phyloP scores from a whole-genome alignment of 2,329 filamentous ascomycete genomes.

The Pseudogymnoascus sp. region DNA sequence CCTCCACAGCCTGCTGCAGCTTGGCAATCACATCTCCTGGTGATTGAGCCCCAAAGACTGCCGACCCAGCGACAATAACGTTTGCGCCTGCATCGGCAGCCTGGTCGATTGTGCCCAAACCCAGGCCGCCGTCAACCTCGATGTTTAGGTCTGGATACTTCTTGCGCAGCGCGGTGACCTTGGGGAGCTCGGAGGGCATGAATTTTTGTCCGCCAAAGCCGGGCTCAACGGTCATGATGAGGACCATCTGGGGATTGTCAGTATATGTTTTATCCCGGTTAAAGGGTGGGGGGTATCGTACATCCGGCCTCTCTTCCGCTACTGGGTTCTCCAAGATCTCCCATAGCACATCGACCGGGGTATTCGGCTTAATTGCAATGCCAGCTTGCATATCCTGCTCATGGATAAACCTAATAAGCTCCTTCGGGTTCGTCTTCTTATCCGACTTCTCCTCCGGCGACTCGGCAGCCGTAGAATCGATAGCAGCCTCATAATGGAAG shows the following conservation, averaged over 20 bases:
- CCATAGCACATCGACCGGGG: slow-evolving; percentile 83
- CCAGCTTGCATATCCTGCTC: slow-evolving; percentile 80
- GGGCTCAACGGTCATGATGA: slow-evolving; percentile 96
- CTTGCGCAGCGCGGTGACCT: slow-evolving; percentile 75
- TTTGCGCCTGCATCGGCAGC: slow-evolving; percentile 94
- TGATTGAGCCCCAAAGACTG: slow-evolving; percentile 87
- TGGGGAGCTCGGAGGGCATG: slow-evolving; percentile 92
- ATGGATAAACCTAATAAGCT: slow-evolving; percentile 87
- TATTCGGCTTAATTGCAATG: slow-evolving; percentile 91
- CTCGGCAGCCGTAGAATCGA: slow-evolving; percentile 74
- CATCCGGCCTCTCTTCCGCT: slow-evolving; percentile 75
- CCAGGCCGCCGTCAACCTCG: slow-evolving; percentile 90
- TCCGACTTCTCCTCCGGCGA: slow-evolving; percentile 63
- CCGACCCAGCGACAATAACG: slow-evolving; percentile 93
- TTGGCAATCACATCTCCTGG: slow-evolving; percentile 79
- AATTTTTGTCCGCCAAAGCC: slow-evolving; percentile 98
- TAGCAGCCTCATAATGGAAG: slow-evolving; percentile 97
- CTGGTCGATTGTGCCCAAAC: slow-evolving; percentile 81
- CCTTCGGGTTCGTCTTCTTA: slow-evolving; percentile 69
- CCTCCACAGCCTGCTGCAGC: slow-evolving; percentile 72
- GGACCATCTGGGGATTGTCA: slow-evolving; percentile 66
- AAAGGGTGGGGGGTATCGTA: slow-evolving; percentile 42
- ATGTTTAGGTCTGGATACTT: slow-evolving; percentile 91
- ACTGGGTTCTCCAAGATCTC: slow-evolving; percentile 72
- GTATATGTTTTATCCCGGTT: not conserved